phyloP scores from a whole-genome alignment of 345 rosid genomes.

The Gossypium stocksii region DNA sequence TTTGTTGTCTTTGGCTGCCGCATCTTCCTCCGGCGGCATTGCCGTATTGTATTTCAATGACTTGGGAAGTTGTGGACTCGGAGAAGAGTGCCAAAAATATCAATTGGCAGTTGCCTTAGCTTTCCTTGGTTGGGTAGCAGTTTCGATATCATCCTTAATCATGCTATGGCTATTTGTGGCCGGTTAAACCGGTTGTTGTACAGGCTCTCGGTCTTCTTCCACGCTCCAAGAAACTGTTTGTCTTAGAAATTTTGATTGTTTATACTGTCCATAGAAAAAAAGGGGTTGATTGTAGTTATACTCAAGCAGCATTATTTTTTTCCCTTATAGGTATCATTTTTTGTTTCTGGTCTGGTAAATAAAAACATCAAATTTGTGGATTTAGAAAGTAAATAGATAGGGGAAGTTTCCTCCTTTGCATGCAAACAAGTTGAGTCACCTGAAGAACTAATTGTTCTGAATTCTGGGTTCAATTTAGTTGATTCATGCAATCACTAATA shows the following conservation, averaged over 20 bases:
- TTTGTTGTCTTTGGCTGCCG: conserved; percentile 63
- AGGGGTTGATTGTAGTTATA: background rate
- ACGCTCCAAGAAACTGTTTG: background rate
- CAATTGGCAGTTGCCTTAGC: conserved; percentile 70
- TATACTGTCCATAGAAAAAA: conserved; percentile 22
- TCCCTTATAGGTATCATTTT: background rate
- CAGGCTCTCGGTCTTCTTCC: conserved; percentile 2
- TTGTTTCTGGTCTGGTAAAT: conserved; percentile 4
- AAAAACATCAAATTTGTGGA: background rate
- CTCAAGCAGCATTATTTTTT: conserved; percentile 9
- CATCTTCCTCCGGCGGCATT: conserved; percentile 63
- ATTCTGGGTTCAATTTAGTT: background rate
- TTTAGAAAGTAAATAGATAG: background rate
- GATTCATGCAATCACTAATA: too few relatives aligned
- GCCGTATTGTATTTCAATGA: conserved; percentile 52
- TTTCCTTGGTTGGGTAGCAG: conserved; percentile 63
- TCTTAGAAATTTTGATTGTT: conserved; percentile 16
- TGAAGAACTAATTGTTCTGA: background rate
- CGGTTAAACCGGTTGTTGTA: conserved; percentile 28
- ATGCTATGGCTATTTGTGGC: conserved; percentile 75
- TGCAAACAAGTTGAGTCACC: background rate
- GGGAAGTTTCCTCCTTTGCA: background rate
- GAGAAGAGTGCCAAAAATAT: conserved; percentile 49
- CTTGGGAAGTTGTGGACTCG: conserved; percentile 41
- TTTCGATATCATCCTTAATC: conserved; percentile 58